Percentiles rank a stretch among this genome's conserved stretches.
phyloP scores from a whole-genome alignment of 2,329 filamentous ascomycete species.

The Colletotrichum spaethianum region DNA sequence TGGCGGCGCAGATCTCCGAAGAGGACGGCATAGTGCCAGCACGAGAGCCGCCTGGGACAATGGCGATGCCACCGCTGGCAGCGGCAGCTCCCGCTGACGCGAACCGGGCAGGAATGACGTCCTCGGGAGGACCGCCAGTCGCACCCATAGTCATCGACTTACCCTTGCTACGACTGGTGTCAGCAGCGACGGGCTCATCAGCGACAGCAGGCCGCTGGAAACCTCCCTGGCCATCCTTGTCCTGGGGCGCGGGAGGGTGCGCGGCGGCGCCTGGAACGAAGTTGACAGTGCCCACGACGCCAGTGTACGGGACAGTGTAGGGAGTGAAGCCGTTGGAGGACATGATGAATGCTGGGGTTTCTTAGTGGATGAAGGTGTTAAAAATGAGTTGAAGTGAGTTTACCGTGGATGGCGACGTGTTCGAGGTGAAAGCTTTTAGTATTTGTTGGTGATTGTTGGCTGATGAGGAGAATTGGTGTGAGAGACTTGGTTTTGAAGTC shows the following conservation, averaged over 20 bases:
- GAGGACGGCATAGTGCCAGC: background rate
- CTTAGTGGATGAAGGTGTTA: background rate
- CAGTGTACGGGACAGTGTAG: slow-evolving; percentile 40
- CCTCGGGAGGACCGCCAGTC: background rate
- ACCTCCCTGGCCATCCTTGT: background rate
- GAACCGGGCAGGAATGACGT: slow-evolving; percentile 25
- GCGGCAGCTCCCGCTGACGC: slow-evolving; percentile 9
- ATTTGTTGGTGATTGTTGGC: background rate
- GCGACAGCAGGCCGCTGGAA: slow-evolving; percentile 2
- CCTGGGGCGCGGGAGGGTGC: background rate
- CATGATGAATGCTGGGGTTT: background rate
- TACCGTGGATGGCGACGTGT: background rate
- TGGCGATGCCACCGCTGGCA: slow-evolving; percentile 22
- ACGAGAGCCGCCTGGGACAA: background rate
- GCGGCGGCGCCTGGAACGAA: slow-evolving; percentile 12
- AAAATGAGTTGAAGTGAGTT: too few species aligned
- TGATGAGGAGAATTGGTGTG: background rate
- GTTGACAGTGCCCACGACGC: slow-evolving; percentile 5
- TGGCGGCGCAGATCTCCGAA: background rate
- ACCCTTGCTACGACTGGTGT: slow-evolving; percentile 14
- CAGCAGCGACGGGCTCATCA: background rate
- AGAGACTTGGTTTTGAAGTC: background rate
- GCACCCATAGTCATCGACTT: background rate
- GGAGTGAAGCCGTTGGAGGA: slow-evolving; percentile 15
- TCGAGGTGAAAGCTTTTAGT: background rate